These are phyloP conservation scores for Pythium rishiriense DNA, from an alignment of 352 stramenopile species.

Conservation along the genomic window DNA sequence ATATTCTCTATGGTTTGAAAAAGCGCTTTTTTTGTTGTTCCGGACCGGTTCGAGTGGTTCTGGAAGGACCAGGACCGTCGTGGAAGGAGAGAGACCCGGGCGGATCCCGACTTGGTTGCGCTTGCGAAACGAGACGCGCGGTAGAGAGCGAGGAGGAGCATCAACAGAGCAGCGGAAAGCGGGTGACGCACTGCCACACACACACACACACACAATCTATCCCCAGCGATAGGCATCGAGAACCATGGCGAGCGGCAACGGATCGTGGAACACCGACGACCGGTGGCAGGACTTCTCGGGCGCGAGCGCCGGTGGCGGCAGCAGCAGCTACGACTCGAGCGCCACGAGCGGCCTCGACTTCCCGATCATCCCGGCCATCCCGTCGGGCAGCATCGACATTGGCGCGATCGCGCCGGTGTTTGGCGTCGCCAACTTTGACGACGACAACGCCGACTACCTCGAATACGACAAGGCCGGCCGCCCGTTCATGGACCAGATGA, in stretches of 20 bases:
- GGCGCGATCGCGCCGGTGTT: constrained; percentile 86
- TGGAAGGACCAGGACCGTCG: not conserved
- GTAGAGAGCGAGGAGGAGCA: not conserved
- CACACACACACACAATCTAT: constrained; percentile 5
- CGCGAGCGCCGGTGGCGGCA: constrained; percentile 22
- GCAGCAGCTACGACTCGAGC: constrained; percentile 56
- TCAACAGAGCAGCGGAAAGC: not conserved
- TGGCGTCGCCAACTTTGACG: constrained; percentile 73
- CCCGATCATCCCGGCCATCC: constrained; percentile 71
- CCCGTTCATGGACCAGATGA: constrained; percentile 86
- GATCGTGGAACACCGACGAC: constrained; percentile 72
- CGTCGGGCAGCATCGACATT: constrained; percentile 77
- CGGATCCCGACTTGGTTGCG: not conserved
- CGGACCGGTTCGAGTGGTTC: constrained; percentile 19
- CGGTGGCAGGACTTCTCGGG: constrained; percentile 71
- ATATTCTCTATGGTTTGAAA: constrained; percentile 9
- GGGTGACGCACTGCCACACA: constrained; percentile 13
- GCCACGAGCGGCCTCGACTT: constrained; percentile 58
- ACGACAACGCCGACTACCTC: constrained; percentile 80
- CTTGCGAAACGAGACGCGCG: not conserved
- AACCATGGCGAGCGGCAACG: constrained; percentile 37
- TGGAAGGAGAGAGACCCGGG: not conserved
- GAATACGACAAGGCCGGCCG: constrained; percentile 84
- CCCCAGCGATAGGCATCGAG: not conserved
- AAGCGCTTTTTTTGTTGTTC: constrained; percentile 13